These are phyloP conservation scores for Seiridium unicorne DNA, from an alignment of 2,329 filamentous ascomycete genomes.

Conservation along the genomic window DNA sequence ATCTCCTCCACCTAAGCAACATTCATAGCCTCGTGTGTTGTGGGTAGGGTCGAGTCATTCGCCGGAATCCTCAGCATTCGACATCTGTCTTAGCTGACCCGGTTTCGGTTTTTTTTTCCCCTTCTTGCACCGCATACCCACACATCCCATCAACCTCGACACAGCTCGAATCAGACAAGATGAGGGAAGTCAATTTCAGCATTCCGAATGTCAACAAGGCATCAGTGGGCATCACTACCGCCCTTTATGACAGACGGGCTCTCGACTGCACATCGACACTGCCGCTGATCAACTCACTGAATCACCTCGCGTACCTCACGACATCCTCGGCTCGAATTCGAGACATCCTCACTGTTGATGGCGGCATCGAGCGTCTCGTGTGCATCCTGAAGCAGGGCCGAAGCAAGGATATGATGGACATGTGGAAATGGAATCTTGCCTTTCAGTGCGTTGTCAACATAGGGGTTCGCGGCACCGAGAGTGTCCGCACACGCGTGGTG, in stretches of 20 bases:
- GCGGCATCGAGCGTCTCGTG: conserved; percentile 92
- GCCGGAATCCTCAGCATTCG: conserved; percentile 1
- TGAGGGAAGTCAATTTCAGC: conserved; percentile 99
- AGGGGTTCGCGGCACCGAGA: conserved; percentile 91
- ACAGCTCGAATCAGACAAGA: conserved; percentile 48
- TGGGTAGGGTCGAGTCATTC: not conserved
- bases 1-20: conserved; percentile 5
- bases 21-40: not conserved
- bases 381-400: conserved; percentile 97
- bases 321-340: conserved; percentile 96
- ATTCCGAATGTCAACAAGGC: conserved; percentile 99
- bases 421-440: conserved; percentile 99
- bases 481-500: conserved; percentile 89
- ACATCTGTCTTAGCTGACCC: conserved; percentile 2
- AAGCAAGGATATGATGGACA: conserved; percentile 98
- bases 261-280: conserved; percentile 98
- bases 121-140: not conserved
- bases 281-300: conserved; percentile 97
- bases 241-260: conserved; percentile 93
- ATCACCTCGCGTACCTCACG: conserved; percentile 96
- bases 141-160: not conserved
- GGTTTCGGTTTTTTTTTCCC: conserved; percentile 20
- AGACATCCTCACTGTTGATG: conserved; percentile 97
- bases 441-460: conserved; percentile 99
- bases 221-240: conserved; percentile 96